A percentile compares a stretch with the other conserved stretches of the same genome.
These are phyloP conservation scores for Heliamphora pulchella DNA, from an alignment of 179 eudicot genomes.

Conservation along the genomic window DNA sequence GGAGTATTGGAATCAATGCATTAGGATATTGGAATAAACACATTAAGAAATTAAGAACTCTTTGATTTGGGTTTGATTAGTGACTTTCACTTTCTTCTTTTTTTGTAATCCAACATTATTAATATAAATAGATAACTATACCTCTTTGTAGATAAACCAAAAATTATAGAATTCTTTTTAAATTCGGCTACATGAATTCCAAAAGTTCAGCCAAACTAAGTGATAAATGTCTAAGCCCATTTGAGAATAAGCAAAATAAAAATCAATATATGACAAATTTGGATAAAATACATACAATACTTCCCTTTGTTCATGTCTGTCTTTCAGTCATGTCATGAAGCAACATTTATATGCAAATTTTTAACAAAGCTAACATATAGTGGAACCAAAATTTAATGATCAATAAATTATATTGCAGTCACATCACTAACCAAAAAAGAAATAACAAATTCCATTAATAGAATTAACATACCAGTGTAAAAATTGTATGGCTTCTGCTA, in stretches of 20 bases:
- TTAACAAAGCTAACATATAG: background rate
- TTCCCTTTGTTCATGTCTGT: background rate
- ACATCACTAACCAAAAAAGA: background rate
- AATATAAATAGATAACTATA: too few species aligned
- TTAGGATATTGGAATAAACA: too few species aligned
- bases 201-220: background rate
- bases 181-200: too few species aligned
- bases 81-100: too few species aligned
- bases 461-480: slow-evolving; percentile 68
- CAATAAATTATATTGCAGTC: background rate
- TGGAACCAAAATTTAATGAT: background rate
- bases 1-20: too few species aligned
- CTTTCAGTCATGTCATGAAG: background rate
- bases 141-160: too few species aligned
- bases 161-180: too few species aligned
- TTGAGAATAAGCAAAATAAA: background rate
- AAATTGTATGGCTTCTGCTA: slow-evolving; percentile 99
- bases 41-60: too few species aligned
- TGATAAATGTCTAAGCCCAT: background rate
- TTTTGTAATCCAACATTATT: too few species aligned
- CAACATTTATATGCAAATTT: background rate
- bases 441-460: background rate
- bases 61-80: too few species aligned
- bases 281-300: background rate
- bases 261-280: background rate